These are phyloP conservation scores for Kazachstania taianensis DNA, from an alignment of 805 yeast species.

Conservation along the genomic window DNA sequence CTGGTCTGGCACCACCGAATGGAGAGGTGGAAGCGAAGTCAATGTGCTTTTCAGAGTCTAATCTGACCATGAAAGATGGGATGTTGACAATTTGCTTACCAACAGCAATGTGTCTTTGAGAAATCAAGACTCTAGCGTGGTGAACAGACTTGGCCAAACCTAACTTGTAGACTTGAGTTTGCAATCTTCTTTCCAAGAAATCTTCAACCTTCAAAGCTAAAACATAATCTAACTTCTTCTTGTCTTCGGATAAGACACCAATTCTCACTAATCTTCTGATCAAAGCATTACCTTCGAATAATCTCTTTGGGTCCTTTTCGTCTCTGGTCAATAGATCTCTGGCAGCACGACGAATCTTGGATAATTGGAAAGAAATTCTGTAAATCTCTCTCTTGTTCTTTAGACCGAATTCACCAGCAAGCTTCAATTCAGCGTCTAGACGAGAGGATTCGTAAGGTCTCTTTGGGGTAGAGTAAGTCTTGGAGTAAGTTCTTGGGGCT, in stretches of 20 bases:
- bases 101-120: slow-evolving; percentile 99
- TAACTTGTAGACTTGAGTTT: slow-evolving; percentile 99
- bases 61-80: slow-evolving; percentile 99
- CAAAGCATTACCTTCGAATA: slow-evolving; percentile 99
- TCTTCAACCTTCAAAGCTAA: slow-evolving; percentile 96
- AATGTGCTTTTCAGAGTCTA: slow-evolving; percentile 99
- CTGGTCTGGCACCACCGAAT: slow-evolving; percentile 99
- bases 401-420: slow-evolving; percentile 99
- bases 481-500: slow-evolving; percentile 99
- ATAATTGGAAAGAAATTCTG: slow-evolving; percentile 98
- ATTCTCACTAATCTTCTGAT: slow-evolving; percentile 98
- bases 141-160: slow-evolving; percentile 99
- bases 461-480: slow-evolving; percentile 99
- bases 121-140: slow-evolving; percentile 98
- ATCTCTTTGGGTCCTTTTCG: slow-evolving; percentile 99
- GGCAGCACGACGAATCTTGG: slow-evolving; percentile 99
- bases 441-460: slow-evolving; percentile 99
- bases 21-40: slow-evolving; percentile 99
- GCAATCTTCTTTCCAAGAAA: slow-evolving; percentile 99
- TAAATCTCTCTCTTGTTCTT: slow-evolving; percentile 99
- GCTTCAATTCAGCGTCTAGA: slow-evolving; percentile 97
- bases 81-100: slow-evolving; percentile 99
- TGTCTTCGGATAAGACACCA: slow-evolving; percentile 98
- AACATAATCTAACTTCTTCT: slow-evolving; percentile 99
- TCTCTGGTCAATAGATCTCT: slow-evolving; percentile 99